phyloP scores from a whole-genome alignment of 192 early-diverging fungal species.

The Spizellomyces sp. region DNA sequence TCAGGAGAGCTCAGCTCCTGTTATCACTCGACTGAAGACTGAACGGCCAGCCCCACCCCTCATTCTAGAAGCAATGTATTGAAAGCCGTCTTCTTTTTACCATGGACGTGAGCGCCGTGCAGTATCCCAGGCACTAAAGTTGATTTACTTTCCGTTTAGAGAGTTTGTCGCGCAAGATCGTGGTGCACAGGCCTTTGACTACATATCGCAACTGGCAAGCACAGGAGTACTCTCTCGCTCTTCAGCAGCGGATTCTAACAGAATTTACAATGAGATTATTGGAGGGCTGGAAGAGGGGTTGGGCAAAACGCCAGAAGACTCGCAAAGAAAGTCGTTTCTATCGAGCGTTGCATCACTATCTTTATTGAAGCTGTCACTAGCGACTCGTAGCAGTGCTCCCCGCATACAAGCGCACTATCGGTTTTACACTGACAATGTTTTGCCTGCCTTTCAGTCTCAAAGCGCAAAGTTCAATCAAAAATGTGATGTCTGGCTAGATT shows the following conservation, averaged over 20 bases:
- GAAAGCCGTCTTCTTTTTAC: background rate
- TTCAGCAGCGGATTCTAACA: no score
- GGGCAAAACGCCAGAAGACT: no score
- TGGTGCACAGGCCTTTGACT: slow-evolving; percentile 61
- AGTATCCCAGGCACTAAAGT: no score
- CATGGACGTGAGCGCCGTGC: background rate
- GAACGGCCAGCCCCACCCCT: slow-evolving; percentile 70
- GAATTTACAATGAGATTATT: no score
- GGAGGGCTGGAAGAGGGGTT: no score
- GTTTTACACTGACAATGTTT: slow-evolving; percentile 46
- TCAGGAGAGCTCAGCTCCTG: no score
- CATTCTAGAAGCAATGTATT: slow-evolving; percentile 77
- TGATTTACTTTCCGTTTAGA: slow-evolving; percentile 34
- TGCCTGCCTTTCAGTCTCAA: no score
- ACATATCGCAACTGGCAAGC: slow-evolving; percentile 55
- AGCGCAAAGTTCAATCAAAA: no score
- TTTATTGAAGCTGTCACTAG: slow-evolving; percentile 69
- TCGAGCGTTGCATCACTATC: slow-evolving; percentile 19
- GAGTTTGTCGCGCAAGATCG: slow-evolving; percentile 70
- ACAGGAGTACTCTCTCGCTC: no score
- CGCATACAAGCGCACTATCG: slow-evolving; percentile 83
- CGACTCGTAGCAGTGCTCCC: slow-evolving; percentile 73
- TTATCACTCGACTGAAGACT: slow-evolving; percentile 16
- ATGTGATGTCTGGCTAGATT: no score
- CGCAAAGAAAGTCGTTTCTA: background rate